Percentiles rank a stretch among this genome's conserved stretches.
Conservation (phyloP, 169 alveolate genomes). For the Plasmodium vinckei region DNA sequence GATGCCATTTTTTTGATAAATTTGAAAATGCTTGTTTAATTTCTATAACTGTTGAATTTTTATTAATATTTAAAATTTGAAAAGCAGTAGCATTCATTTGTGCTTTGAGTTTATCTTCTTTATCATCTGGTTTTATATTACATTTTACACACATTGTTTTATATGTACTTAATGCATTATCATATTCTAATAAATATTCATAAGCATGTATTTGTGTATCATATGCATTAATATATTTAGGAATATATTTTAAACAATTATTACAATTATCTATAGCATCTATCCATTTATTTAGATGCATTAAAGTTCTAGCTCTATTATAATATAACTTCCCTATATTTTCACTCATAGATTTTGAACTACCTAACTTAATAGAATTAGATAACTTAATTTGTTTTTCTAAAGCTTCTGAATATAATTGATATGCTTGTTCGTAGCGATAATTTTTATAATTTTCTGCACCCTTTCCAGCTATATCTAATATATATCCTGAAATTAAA, state of each 20-base stretch:
- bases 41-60: slow-evolving; percentile 75
- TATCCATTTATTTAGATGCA: slow-evolving; percentile 84
- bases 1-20: slow-evolving; percentile 86
- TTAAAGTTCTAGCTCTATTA: slow-evolving; percentile 84
- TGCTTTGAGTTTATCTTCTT: slow-evolving; percentile 74
- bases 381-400: slow-evolving; percentile 77
- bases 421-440: slow-evolving; percentile 78
- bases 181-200: slow-evolving; percentile 84
- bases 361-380: slow-evolving; percentile 20
- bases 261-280: slow-evolving; percentile 83
- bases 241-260: slow-evolving; percentile 81
- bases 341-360: slow-evolving; percentile 62
- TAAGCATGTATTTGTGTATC: slow-evolving; percentile 84
- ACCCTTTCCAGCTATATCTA: slow-evolving; percentile 83
- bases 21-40: slow-evolving; percentile 83
- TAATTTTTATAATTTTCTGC: slow-evolving; percentile 78
- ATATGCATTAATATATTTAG: slow-evolving; percentile 83
- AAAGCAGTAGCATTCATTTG: slow-evolving; percentile 84
- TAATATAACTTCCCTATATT: slow-evolving; percentile 84
- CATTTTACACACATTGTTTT: slow-evolving; percentile 80
- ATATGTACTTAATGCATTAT: slow-evolving; percentile 77
- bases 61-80: slow-evolving; percentile 80
- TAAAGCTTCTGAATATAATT: slow-evolving; percentile 81
- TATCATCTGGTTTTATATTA: slow-evolving; percentile 80
- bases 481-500: slow-evolving; percentile 72